phyloP scores from a whole-genome alignment of 1,284 basidiomycete genomes.

The Cryptococcus neoformans region DNA sequence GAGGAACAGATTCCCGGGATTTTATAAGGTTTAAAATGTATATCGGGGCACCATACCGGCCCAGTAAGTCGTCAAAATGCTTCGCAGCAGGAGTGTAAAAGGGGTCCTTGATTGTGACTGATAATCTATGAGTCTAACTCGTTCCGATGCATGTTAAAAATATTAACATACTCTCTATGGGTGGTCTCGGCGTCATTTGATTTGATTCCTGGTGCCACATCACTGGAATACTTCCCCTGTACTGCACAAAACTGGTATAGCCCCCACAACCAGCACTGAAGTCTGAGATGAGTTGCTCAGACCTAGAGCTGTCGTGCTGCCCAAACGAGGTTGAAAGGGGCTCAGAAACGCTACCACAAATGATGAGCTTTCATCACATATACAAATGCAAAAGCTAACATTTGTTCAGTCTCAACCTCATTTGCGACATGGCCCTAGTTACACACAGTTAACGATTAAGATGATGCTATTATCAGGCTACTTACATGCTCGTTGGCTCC shows the following conservation, averaged over 20 bases:
- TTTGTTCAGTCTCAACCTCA: slow-evolving; percentile 99
- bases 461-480: background rate
- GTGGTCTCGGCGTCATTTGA: slow-evolving; percentile 86
- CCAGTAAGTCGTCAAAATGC: slow-evolving; percentile 91
- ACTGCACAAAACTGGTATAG: slow-evolving; percentile 95
- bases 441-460: background rate
- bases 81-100: slow-evolving; percentile 90
- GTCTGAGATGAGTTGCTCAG: slow-evolving; percentile 18
- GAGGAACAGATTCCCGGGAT: slow-evolving; percentile 62
- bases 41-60: slow-evolving; percentile 84
- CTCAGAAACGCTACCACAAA: slow-evolving; percentile 66
- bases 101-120: slow-evolving; percentile 92
- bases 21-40: slow-evolving; percentile 98
- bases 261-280: slow-evolving; percentile 54
- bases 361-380: background rate
- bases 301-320: background rate
- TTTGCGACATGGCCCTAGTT: slow-evolving; percentile 93
- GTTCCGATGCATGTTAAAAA: background rate
- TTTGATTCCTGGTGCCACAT: slow-evolving; percentile 95
- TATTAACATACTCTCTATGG: slow-evolving; percentile 77
- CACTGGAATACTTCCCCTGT: slow-evolving; percentile 91
- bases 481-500: slow-evolving; percentile 73
- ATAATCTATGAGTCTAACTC: background rate
- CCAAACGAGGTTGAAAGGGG: slow-evolving; percentile 89
- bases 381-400: slow-evolving; percentile 48